These are phyloP conservation scores for Epichloe aotearoae DNA, from an alignment of 2,329 filamentous ascomycete genomes.

Conservation along the genomic window DNA sequence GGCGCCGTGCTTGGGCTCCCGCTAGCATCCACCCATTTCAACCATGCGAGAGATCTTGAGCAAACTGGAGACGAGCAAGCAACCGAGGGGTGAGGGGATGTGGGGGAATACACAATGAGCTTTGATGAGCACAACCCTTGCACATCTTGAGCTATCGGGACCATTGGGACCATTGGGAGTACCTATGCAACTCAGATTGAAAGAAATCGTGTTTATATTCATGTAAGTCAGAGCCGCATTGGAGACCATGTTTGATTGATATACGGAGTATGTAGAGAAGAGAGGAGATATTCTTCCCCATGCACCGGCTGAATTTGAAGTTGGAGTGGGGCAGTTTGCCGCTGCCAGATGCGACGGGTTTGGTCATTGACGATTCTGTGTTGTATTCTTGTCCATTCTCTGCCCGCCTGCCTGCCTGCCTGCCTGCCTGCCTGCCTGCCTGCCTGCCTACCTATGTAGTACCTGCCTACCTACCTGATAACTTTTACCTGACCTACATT, in stretches of 20 bases:
- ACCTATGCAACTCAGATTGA: not conserved
- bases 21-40: slow-evolving; percentile 10
- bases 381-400: not conserved
- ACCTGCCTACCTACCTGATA: too few species aligned
- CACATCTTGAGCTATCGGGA: not conserved
- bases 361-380: not conserved
- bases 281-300: not conserved
- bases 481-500: too few species aligned
- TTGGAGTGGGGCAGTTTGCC: not conserved
- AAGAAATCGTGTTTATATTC: not conserved
- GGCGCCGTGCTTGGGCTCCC: slow-evolving; percentile 12
- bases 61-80: not conserved
- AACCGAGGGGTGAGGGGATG: not conserved
- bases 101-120: slow-evolving; percentile 1
- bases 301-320: not conserved
- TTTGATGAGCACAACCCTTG: slow-evolving; percentile 2
- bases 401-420: not conserved
- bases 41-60: not conserved
- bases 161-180: not conserved
- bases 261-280: not conserved
- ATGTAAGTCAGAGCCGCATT: not conserved
- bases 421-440: not conserved
- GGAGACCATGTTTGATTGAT: not conserved
- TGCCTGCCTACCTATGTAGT: too few species aligned
- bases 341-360: slow-evolving; percentile 5